phyloP scores from a whole-genome alignment of 768 basidiomycete genomes.

The Tylopilus balloui region DNA sequence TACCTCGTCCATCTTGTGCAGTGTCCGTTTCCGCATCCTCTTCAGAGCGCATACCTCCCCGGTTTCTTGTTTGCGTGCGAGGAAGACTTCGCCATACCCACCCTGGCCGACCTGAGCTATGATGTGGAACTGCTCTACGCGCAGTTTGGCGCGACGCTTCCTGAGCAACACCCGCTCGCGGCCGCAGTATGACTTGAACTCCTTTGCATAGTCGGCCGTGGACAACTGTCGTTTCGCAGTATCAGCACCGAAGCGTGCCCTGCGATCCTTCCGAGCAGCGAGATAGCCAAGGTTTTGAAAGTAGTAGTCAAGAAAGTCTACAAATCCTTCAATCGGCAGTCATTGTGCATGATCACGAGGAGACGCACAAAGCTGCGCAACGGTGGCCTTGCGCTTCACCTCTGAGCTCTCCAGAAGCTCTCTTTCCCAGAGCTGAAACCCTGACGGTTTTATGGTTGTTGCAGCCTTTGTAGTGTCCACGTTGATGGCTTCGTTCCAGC shows the following conservation, averaged over 20 bases:
- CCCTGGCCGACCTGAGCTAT: conserved; percentile 99
- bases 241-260: conserved; percentile 78
- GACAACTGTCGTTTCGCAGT: conserved; percentile 63
- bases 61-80: conserved; percentile 92
- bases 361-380: conserved; percentile 88
- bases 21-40: conserved; percentile 92
- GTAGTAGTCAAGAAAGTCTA: conserved; percentile 98
- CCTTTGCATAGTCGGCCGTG: conserved; percentile 56
- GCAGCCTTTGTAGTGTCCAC: conserved; percentile 49
- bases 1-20: conserved; percentile 99
- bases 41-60: conserved; percentile 96
- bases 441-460: conserved; percentile 49
- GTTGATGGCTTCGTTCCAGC: conserved; percentile 49
- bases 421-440: conserved; percentile 75
- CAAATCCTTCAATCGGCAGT: conserved; percentile 7
- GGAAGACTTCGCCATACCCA: conserved; percentile 96
- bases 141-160: conserved; percentile 86
- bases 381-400: conserved; percentile 91
- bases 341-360: conserved; percentile 6
- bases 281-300: conserved; percentile 93
- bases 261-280: conserved; percentile 77
- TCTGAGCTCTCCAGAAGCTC: conserved; percentile 81
- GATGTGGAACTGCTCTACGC: conserved; percentile 95
- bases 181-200: conserved; percentile 91
- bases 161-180: conserved; percentile 92